phyloP scores from a whole-genome alignment of 768 basidiomycete species.

The Mycena maculata region DNA sequence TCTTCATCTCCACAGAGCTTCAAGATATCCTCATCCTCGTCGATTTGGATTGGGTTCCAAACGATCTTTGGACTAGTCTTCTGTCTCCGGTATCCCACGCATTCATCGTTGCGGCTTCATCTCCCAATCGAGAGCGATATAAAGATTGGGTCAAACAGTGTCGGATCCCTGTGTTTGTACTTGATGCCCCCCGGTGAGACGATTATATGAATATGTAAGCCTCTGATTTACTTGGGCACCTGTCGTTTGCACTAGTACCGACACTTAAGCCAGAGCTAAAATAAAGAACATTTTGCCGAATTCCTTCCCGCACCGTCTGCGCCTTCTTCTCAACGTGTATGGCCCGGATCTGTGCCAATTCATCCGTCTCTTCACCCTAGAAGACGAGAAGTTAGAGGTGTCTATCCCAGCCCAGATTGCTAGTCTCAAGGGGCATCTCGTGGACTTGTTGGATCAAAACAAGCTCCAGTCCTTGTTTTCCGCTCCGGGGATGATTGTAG shows the following conservation, averaged over 20 bases:
- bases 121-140: background rate
- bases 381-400: background rate
- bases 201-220: background rate
- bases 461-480: background rate
- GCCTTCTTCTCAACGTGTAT: background rate
- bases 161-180: background rate
- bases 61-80: background rate
- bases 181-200: background rate
- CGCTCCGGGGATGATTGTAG: background rate
- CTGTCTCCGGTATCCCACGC: background rate
- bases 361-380: background rate
- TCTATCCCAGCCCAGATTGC: background rate
- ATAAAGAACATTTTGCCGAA: background rate
- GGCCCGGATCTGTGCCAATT: background rate
- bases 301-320: background rate
- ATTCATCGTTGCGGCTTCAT: background rate
- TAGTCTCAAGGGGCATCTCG: background rate
- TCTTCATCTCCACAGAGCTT: background rate
- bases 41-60: background rate
- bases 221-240: background rate
- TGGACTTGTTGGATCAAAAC: background rate
- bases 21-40: background rate
- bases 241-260: background rate
- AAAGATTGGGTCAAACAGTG: background rate
- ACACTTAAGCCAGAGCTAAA: background rate